Evolutionary conservation across 2,329 filamentous ascomycete genomes (phyloP).

Genomic region (Nothophoma quercina): DNA sequence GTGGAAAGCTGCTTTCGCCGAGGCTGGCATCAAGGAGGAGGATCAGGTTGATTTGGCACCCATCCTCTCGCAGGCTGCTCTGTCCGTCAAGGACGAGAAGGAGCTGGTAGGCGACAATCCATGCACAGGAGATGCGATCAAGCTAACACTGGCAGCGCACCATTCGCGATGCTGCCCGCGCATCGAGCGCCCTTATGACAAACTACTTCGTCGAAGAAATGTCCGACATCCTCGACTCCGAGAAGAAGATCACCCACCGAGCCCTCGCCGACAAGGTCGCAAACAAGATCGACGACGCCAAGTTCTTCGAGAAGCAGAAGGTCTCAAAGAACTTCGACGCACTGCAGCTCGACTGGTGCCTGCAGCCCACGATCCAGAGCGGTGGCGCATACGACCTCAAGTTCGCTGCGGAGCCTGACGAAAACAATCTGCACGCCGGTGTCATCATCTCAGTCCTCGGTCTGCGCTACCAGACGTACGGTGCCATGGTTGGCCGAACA

Average conservation of each 20-base stretch:
- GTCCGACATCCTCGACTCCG: conserved; percentile 92
- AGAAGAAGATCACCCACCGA: conserved; percentile 95
- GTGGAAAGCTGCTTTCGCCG: conserved; percentile 85
- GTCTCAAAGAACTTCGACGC: conserved; percentile 87
- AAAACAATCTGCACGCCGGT: conserved; percentile 83
- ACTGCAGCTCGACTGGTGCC: conserved; percentile 89
- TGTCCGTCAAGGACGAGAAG: conserved; percentile 93
- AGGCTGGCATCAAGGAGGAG: conserved; percentile 77
- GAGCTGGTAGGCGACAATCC: conserved; percentile 68
- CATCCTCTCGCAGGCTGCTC: conserved; percentile 81
- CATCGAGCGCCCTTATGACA: conserved; percentile 92
- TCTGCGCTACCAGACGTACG: conserved; percentile 94
- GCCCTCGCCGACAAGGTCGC: conserved; percentile 86
- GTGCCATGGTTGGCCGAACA: conserved; percentile 88
- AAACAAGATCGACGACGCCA: conserved; percentile 88
- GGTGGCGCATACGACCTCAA: conserved; percentile 94
- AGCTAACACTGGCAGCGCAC: conserved; percentile 64
- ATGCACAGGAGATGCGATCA: neutral
- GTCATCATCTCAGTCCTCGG: conserved; percentile 94
- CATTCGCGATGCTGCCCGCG: conserved; percentile 92
- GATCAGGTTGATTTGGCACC: conserved; percentile 87
- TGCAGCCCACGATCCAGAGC: conserved; percentile 90
- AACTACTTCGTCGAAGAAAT: conserved; percentile 98
- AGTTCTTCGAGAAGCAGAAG: conserved; percentile 90
- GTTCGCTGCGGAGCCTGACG: conserved; percentile 78